These are phyloP conservation scores for Rhizopogon hawkerae DNA, from an alignment of 1,284 basidiomycete species.

Conservation along the genomic window DNA sequence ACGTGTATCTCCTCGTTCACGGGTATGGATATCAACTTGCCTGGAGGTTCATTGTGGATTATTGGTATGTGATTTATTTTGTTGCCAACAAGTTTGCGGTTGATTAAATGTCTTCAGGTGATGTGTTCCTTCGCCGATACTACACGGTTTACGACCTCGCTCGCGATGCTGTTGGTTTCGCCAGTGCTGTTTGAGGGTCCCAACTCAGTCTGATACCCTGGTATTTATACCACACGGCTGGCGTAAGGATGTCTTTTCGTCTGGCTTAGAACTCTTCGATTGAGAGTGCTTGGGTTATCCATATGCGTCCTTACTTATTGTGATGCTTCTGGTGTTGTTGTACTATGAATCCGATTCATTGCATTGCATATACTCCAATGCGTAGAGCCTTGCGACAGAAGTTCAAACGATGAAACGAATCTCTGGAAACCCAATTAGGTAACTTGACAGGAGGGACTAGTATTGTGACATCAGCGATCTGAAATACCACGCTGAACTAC, in stretches of 20 bases:
- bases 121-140: constrained; percentile 82
- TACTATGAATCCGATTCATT: neutral
- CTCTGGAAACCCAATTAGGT: neutral
- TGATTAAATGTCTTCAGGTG: constrained; percentile 40
- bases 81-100: constrained; percentile 2
- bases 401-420: no score
- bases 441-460: neutral
- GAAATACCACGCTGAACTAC: no score
- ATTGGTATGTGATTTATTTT: constrained; percentile 52
- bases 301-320: neutral
- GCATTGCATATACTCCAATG: neutral
- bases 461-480: no score
- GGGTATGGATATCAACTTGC: constrained; percentile 85
- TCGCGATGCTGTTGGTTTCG: constrained; percentile 82
- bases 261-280: neutral
- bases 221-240: neutral
- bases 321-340: constrained; percentile 6
- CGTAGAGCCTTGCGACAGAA: no score
- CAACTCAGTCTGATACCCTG: neutral
- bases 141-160: constrained; percentile 94
- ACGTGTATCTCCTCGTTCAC: constrained; percentile 95
- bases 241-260: neutral
- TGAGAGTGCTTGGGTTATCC: neutral
- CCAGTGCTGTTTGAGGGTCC: constrained; percentile 27
- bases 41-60: constrained; percentile 87